phyloP scores from a whole-genome alignment of 2,329 filamentous ascomycete genomes.

The Aspergillus ibericus region DNA sequence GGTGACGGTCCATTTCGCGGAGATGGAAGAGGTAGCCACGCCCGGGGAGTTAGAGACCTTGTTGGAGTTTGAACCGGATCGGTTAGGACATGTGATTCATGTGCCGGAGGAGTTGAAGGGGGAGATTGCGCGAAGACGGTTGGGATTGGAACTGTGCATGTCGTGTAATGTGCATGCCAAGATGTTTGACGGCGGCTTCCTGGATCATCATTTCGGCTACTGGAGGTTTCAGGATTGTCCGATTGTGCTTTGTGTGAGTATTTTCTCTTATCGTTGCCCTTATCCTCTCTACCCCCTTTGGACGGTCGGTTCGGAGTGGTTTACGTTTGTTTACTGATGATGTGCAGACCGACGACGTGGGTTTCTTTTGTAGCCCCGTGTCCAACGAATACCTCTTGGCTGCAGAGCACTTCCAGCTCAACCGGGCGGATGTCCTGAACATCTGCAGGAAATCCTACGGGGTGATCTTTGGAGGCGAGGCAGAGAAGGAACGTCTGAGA shows the following conservation, averaged over 20 bases:
- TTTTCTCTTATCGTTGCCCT: neutral
- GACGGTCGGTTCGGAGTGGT: too few relatives aligned
- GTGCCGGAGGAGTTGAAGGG: conserved; percentile 61
- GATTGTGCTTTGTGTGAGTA: conserved; percentile 68
- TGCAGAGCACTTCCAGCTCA: conserved; percentile 66
- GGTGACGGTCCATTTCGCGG: conserved; percentile 77
- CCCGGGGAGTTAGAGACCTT: conserved; percentile 63
- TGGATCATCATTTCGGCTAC: conserved; percentile 74
- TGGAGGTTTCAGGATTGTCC: conserved; percentile 64
- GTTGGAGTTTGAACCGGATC: conserved; percentile 64
- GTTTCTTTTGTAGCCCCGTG: conserved; percentile 73
- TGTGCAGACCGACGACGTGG: conserved; percentile 75
- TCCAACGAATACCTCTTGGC: conserved; percentile 77
- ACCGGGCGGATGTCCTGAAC: conserved; percentile 47
- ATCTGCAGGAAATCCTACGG: conserved; percentile 64
- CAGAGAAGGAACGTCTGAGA: conserved; percentile 52
- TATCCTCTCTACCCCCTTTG: neutral
- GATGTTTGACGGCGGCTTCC: conserved; percentile 65
- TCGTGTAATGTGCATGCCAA: conserved; percentile 78
- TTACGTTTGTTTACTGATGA: conserved; percentile 16
- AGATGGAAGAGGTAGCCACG: conserved; percentile 59
- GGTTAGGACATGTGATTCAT: conserved; percentile 78
- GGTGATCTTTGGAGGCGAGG: conserved; percentile 65
- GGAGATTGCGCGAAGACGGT: conserved; percentile 53
- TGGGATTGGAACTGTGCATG: conserved; percentile 74